Base-by-base conservation (phyloP, 2,329 filamentous ascomycete species). In the Triangularia setosa region DNA sequence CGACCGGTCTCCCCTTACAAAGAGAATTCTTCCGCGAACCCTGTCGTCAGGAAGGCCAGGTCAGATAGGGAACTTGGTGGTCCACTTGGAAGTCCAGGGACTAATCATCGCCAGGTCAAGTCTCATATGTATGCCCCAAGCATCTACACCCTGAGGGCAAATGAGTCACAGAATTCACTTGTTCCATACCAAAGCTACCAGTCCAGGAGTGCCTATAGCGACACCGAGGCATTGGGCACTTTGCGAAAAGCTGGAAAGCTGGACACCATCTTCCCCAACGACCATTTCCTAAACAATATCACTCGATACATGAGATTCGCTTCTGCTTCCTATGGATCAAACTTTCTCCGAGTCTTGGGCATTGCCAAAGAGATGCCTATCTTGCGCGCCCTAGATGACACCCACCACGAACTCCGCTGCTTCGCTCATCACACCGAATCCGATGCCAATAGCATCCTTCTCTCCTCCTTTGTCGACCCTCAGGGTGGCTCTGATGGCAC, bases 381-480 rank as follows among this genome's bases (percentile, higher is more conserved):
- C 1, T 63, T 80, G 11, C 76, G 76, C 27, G 75, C 76, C 16
- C 72, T 77, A 62, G 79, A 84, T 65, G 79, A 80, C 60, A 83
- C 80, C 1, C 86, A 89, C 70, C 78, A 82, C 60, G 86, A 90
- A 69, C 80, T 89, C 28, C 82, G 85, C 4, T 86, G 85, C 2
- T 90, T 89, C 70, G 85, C 85, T 0, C 83, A 84, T 56, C 87
- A 90, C 71, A 88, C 87, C 0, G 81, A 84, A 57, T 80, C 86
- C 0, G 80, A 84, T 2, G 77, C 84, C 0, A 79, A 81, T 48
- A 87, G 83, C 59, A 83, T 90, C 55, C 77, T 92, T 1, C 76
- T 92, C 2, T 88, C 89, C 0, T 91, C 89, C 0, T 91, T 90
- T 71, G 84, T 90, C 48, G 89, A 92, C 70, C 82, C 86, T 1